Conservation (phyloP, 768 basidiomycete genomes). For the Phanerodontia chrysosporium region DNA sequence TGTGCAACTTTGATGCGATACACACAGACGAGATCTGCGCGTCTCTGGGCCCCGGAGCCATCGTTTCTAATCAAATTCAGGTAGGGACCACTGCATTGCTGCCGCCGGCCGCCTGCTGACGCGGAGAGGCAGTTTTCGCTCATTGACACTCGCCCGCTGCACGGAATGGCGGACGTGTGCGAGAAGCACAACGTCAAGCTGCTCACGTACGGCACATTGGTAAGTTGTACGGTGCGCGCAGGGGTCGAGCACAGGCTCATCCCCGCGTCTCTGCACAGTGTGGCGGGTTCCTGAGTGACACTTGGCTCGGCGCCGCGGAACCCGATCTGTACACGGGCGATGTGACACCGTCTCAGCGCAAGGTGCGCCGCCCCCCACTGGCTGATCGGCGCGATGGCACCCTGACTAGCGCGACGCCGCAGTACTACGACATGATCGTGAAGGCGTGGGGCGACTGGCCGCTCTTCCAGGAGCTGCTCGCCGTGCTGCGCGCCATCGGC, state of each 20-base stretch:
- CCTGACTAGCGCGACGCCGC: background rate
- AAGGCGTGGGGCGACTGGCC: slow-evolving; percentile 77
- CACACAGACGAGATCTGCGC: slow-evolving; percentile 79
- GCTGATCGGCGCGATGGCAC: background rate
- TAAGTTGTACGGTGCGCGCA: slow-evolving; percentile 30
- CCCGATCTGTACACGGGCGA: slow-evolving; percentile 66
- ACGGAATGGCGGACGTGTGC: slow-evolving; percentile 77
- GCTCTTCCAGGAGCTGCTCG: slow-evolving; percentile 66
- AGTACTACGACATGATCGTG: slow-evolving; percentile 84
- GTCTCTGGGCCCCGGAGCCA: slow-evolving; percentile 59
- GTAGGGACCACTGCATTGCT: slow-evolving; percentile 31
- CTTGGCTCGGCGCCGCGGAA: slow-evolving; percentile 63
- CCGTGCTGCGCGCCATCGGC: slow-evolving; percentile 56
- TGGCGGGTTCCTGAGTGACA: slow-evolving; percentile 77
- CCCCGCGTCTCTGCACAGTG: slow-evolving; percentile 42
- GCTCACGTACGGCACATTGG: slow-evolving; percentile 79
- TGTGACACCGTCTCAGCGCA: slow-evolving; percentile 80
- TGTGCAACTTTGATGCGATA: slow-evolving; percentile 79
- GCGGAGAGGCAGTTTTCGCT: slow-evolving; percentile 61
- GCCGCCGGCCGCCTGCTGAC: background rate
- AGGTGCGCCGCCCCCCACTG: slow-evolving; percentile 37
- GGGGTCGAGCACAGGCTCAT: background rate
- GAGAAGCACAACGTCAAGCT: slow-evolving; percentile 68
- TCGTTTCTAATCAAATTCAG: slow-evolving; percentile 84
- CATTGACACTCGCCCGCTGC: slow-evolving; percentile 72